phyloP scores from a whole-genome alignment of 306 rosid species.

The Malus asiatica region DNA sequence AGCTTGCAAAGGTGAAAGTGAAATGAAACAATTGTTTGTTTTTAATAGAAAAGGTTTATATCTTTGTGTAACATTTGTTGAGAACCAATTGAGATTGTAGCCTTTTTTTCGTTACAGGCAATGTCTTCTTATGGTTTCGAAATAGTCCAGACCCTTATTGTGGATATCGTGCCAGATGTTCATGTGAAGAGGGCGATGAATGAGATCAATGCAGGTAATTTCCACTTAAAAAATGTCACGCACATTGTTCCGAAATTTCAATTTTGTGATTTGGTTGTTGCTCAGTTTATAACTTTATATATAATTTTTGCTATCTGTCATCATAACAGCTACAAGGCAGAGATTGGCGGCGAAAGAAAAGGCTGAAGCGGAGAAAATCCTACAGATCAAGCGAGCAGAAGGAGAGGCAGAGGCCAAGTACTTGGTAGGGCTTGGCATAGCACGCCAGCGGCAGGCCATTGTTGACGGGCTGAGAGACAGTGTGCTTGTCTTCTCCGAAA shows the following conservation, averaged over 20 bases:
- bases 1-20: slow-evolving; percentile 52
- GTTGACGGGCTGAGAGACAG: slow-evolving; percentile 70
- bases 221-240: background rate
- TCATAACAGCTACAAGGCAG: slow-evolving; percentile 48
- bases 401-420: slow-evolving; percentile 75
- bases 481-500: slow-evolving; percentile 55
- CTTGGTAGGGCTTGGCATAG: slow-evolving; percentile 66
- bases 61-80: background rate
- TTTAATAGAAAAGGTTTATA: background rate
- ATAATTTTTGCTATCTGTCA: background rate
- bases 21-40: background rate
- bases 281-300: no score
- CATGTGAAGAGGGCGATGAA: slow-evolving; percentile 67
- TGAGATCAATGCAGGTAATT: slow-evolving; percentile 66
- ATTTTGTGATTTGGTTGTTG: background rate
- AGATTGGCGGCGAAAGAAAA: slow-evolving; percentile 65
- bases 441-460: slow-evolving; percentile 74
- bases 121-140: slow-evolving; percentile 59
- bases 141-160: slow-evolving; percentile 67
- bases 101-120: slow-evolving; percentile 30
- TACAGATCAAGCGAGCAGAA: slow-evolving; percentile 69
- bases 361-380: slow-evolving; percentile 68
- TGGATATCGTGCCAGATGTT: slow-evolving; percentile 53
- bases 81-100: background rate
- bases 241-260: background rate